Percentiles rank a stretch among this genome's conserved stretches.
Conservation (phyloP, 257 asterid species). For the Phtheirospermum japonicum region DNA sequence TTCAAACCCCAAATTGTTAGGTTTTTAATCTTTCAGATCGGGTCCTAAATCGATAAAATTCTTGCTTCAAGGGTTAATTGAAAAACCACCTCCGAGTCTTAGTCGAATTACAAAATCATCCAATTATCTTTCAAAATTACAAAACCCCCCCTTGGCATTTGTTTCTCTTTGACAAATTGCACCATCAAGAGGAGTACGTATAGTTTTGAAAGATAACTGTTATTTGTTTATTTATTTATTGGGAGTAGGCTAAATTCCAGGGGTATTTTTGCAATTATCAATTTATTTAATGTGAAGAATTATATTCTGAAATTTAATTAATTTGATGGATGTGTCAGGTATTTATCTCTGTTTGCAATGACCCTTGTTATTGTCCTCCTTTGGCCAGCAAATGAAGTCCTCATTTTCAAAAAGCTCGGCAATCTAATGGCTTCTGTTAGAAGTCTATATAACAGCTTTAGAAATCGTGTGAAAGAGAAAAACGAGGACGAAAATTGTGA, state of each 20-base stretch:
- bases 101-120: background rate
- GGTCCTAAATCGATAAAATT: no score
- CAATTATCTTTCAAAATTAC: no score
- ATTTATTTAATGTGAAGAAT: background rate
- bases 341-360: constrained; percentile 59
- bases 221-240: background rate
- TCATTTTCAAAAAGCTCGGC: constrained; percentile 40
- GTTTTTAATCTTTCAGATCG: no score
- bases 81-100: background rate
- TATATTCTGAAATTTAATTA: constrained; percentile 22
- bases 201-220: background rate
- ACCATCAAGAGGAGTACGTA: background rate
- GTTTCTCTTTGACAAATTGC: background rate
- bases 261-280: background rate
- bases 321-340: constrained; percentile 53
- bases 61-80: background rate
- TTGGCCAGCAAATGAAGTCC: constrained; percentile 66
- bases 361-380: constrained; percentile 58
- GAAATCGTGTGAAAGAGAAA: constrained; percentile 55
- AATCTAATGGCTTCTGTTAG: constrained; percentile 37
- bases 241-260: background rate
- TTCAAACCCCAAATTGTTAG: no score
- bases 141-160: no score
- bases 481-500: constrained; percentile 78
- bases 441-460: constrained; percentile 41